Conservation (phyloP, 1,284 basidiomycete species). For the Malassezia sp. region DNA sequence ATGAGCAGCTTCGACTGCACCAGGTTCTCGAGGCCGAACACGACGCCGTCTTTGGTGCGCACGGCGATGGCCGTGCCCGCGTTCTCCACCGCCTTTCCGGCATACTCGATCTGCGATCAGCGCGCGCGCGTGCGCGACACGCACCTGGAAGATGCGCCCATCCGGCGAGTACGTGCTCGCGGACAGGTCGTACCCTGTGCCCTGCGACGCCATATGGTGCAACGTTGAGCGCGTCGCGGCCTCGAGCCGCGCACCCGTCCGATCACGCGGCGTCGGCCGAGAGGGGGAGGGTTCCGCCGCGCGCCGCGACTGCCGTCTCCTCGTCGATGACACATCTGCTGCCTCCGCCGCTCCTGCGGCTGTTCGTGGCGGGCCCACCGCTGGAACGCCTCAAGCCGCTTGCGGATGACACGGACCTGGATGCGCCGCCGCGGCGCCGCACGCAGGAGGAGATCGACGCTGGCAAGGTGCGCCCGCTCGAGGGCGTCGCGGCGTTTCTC, state of each 20-base stretch:
- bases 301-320: no score
- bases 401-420: constrained; percentile 24
- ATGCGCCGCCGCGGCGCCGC: constrained; percentile 17
- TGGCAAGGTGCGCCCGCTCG: constrained; percentile 25
- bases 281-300: no score
- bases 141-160: constrained; percentile 80
- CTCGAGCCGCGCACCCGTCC: neutral
- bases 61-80: constrained; percentile 69
- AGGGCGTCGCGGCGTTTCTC: constrained; percentile 32
- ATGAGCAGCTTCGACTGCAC: constrained; percentile 95
- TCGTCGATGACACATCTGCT: constrained; percentile 41
- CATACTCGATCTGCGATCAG: constrained; percentile 70
- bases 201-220: constrained; percentile 76
- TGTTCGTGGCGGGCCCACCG: constrained; percentile 37
- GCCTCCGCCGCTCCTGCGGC: constrained; percentile 38
- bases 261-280: no score
- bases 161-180: constrained; percentile 97
- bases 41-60: constrained; percentile 80
- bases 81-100: constrained; percentile 95
- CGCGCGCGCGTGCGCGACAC: constrained; percentile 1
- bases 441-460: constrained; percentile 8
- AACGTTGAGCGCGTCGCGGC: neutral
- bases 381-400: constrained; percentile 26
- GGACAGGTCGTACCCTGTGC: constrained; percentile 95
- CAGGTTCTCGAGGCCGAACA: constrained; percentile 85